phyloP scores from a whole-genome alignment of 768 basidiomycete species.

The Suillus luteus region DNA sequence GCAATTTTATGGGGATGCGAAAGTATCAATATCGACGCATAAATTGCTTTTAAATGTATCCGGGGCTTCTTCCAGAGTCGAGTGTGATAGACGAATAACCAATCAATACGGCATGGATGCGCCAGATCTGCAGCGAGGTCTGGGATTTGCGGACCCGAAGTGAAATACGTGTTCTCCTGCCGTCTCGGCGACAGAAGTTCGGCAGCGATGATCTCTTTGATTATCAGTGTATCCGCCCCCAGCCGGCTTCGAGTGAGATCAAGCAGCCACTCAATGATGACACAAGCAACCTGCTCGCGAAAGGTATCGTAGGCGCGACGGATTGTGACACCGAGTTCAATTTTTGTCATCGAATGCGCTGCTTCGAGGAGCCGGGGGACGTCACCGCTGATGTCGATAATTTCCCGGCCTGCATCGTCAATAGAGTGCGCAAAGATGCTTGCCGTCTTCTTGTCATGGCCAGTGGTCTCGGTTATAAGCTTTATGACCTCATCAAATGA shows the following conservation, averaged over 20 bases:
- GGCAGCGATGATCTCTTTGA: conserved; percentile 72
- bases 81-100: conserved; percentile 79
- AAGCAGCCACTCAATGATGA: conserved; percentile 85
- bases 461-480: conserved; percentile 59
- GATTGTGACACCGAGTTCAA: conserved; percentile 90
- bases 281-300: conserved; percentile 79
- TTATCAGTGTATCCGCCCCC: conserved; percentile 62
- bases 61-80: conserved; percentile 85
- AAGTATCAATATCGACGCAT: conserved; percentile 70
- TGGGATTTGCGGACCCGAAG: conserved; percentile 37
- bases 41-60: conserved; percentile 79
- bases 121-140: conserved; percentile 43
- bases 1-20: conserved; percentile 75
- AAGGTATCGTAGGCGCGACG: conserved; percentile 87
- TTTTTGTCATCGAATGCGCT: conserved; percentile 77
- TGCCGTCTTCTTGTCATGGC: conserved; percentile 58
- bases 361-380: conserved; percentile 65
- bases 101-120: conserved; percentile 67
- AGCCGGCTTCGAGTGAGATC: conserved; percentile 77
- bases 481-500: conserved; percentile 86
- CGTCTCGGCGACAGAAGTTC: conserved; percentile 67
- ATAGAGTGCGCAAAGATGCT: conserved; percentile 55
- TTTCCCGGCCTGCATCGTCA: conserved; percentile 80
- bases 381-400: conserved; percentile 71
- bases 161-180: conserved; percentile 49